A percentile compares a stretch with the other conserved stretches of the same genome.
These are phyloP conservation scores for Cairneyella variabilis DNA, from an alignment of 495 filamentous ascomycete genomes.

Conservation along the genomic window DNA sequence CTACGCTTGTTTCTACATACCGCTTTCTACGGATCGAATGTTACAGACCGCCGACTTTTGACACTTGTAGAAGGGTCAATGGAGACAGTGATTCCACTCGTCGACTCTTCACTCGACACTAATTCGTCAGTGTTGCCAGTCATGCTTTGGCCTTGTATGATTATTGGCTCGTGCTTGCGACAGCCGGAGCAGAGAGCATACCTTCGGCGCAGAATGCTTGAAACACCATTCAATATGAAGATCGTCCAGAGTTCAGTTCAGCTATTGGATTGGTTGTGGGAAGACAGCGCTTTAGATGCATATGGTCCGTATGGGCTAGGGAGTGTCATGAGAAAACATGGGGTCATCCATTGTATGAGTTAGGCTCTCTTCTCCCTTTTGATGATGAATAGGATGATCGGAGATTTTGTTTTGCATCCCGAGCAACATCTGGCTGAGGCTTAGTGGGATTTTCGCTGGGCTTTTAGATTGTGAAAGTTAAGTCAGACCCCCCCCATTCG, in stretches of 20 bases:
- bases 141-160: neutral
- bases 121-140: neutral
- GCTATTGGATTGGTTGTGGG: neutral
- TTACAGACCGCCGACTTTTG: neutral
- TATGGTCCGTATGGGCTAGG: neutral
- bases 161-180: slow-evolving; percentile 1
- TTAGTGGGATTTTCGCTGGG: too few relatives aligned
- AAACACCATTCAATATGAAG: neutral
- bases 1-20: neutral
- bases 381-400: too few relatives aligned
- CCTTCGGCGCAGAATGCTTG: neutral
- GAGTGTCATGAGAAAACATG: neutral
- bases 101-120: neutral
- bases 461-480: too few relatives aligned
- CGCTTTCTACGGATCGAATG: neutral
- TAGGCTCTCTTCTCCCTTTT: too few relatives aligned
- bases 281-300: neutral
- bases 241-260: neutral
- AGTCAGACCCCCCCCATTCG: too few relatives aligned
- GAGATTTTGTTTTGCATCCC: too few relatives aligned
- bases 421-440: too few relatives aligned
- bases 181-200: neutral
- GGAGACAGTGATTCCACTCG: neutral
- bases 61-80: neutral
- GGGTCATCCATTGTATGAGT: neutral